phyloP scores from a whole-genome alignment of 139 green algal genomes.

The Dunaliella primolecta region DNA sequence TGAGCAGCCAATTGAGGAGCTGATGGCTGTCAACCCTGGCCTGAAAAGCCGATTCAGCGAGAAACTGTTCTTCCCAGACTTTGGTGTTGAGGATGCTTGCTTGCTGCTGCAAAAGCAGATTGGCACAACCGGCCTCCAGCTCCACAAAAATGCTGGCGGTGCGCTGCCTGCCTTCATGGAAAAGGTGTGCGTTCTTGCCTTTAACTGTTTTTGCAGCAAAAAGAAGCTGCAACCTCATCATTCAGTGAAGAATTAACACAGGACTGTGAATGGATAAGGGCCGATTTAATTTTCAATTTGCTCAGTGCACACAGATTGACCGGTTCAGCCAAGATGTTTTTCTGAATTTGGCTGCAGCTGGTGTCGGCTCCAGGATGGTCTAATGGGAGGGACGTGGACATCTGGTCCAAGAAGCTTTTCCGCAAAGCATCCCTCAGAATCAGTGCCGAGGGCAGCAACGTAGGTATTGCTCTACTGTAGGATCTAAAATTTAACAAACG shows the following conservation, averaged over 20 bases:
- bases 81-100: constrained; percentile 26
- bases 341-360: constrained; percentile 16
- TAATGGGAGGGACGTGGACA: constrained; percentile 42
- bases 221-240: too few species aligned
- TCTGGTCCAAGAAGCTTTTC: constrained; percentile 33
- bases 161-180: constrained; percentile 24
- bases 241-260: too few species aligned
- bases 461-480: too few species aligned
- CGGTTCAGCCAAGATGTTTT: too few species aligned
- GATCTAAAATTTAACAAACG: too few species aligned
- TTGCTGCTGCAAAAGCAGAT: constrained; percentile 32
- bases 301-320: too few species aligned
- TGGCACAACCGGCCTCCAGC: constrained; percentile 21
- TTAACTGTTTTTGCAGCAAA: too few species aligned
- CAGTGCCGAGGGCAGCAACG: not conserved
- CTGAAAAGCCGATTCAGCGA: constrained; percentile 56
- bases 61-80: constrained; percentile 41
- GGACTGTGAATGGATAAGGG: too few species aligned
- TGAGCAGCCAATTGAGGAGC: constrained; percentile 40
- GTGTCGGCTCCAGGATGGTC: constrained; percentile 30
- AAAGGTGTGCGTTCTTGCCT: too few species aligned
- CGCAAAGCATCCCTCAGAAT: constrained; percentile 14
- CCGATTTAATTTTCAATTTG: too few species aligned
- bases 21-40: constrained; percentile 46
- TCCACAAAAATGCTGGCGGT: not conserved